phyloP scores from a whole-genome alignment of 2,329 filamentous ascomycete genomes.

The Colletotrichum plurivorum region DNA sequence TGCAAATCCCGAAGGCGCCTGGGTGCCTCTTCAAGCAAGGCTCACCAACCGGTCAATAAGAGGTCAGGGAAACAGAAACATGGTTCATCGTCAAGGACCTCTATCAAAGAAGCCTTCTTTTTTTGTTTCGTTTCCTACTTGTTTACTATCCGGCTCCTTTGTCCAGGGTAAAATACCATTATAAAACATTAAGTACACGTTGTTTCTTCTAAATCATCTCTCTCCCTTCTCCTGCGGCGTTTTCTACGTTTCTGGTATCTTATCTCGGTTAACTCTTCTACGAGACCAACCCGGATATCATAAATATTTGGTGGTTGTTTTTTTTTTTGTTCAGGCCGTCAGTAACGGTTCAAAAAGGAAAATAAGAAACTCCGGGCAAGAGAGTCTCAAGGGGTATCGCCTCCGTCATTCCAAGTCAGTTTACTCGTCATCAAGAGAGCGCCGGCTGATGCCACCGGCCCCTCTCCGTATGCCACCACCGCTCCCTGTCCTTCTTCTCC shows the following conservation, averaged over 20 bases:
- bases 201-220: conserved; percentile 8
- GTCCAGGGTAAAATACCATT: conserved; percentile 13
- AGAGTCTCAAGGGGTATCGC: conserved; percentile 3
- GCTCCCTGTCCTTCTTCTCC: conserved; percentile 65
- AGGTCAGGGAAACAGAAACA: not conserved
- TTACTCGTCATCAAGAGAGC: conserved; percentile 30
- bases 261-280: not conserved
- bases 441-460: conserved; percentile 57
- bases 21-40: no score
- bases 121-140: not conserved
- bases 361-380: not conserved
- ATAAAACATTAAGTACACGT: conserved; percentile 28
- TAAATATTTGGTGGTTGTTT: not conserved
- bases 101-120: conserved; percentile 14
- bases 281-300: conserved; percentile 27
- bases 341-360: not conserved
- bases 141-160: not conserved
- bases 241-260: conserved; percentile 24
- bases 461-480: conserved; percentile 66
- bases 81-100: not conserved
- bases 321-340: not conserved
- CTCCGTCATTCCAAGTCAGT: not conserved
- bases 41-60: not conserved
- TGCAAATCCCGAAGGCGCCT: no score
- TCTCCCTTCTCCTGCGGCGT: not conserved